Evolutionary conservation across 371 early-diverging fungal genomes (phyloP).

Genomic region (Zychaea mexicana): DNA sequence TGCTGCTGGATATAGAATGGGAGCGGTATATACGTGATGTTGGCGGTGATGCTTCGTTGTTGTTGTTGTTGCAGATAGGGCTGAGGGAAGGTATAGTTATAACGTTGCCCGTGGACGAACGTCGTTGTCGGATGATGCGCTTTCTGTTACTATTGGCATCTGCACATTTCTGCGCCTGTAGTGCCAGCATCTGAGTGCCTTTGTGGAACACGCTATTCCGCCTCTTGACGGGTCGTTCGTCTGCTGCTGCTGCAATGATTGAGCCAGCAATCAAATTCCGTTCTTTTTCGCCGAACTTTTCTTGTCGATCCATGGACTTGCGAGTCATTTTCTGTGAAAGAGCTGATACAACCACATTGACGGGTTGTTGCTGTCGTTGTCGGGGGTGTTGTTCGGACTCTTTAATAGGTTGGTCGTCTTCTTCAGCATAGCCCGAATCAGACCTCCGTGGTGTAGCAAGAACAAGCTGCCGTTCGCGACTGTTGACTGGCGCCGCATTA

Average conservation of each 20-base stretch:
- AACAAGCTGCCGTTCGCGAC: not conserved
- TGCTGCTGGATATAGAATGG: conserved; percentile 33
- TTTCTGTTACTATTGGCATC: not conserved
- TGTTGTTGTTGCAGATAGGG: not conserved
- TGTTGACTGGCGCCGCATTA: not conserved
- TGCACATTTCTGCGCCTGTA: not conserved
- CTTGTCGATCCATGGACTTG: conserved; percentile 43
- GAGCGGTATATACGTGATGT: conserved; percentile 22
- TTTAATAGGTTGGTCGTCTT: not conserved
- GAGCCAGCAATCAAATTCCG: conserved; percentile 1
- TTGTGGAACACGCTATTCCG: conserved; percentile 15
- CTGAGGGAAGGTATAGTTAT: not conserved
- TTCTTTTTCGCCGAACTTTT: conserved; percentile 1
- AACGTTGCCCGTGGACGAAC: conserved; percentile 13
- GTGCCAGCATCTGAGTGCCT: conserved; percentile 8
- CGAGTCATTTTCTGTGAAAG: conserved; percentile 55
- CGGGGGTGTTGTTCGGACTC: no score
- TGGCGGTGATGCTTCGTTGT: not conserved
- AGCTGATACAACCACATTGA: conserved; percentile 28
- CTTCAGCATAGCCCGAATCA: not conserved
- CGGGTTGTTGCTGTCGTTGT: not conserved
- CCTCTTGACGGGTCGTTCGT: conserved; percentile 9
- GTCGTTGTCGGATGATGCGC: conserved; percentile 7
- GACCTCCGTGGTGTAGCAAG: not conserved
- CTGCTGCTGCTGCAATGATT: not conserved